Evolutionary conservation across 129 eudicot species (phyloP).

Genomic region (Rutidosis leptorrhynchoides): DNA sequence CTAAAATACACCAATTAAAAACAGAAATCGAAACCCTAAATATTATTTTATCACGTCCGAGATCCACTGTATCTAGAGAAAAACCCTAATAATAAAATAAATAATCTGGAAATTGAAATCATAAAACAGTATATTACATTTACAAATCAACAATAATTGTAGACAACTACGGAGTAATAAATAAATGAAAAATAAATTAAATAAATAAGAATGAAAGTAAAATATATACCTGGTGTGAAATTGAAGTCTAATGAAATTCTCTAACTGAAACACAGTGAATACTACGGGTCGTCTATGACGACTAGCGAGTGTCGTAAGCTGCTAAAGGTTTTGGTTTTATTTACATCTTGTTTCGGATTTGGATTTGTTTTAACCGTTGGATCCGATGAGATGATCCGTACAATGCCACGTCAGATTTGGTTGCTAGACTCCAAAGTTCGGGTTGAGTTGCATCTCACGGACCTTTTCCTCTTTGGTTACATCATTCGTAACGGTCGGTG

Average conservation of each 20-base stretch:
- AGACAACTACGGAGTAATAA: too few species aligned
- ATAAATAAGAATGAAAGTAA: background rate
- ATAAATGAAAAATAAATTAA: too few species aligned
- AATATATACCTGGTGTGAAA: background rate
- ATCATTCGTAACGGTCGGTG: too few species aligned
- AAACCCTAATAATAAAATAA: slow-evolving; percentile 22
- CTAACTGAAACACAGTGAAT: background rate
- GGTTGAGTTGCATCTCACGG: background rate
- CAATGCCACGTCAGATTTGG: background rate
- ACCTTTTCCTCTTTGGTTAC: background rate
- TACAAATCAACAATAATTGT: too few species aligned
- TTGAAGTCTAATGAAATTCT: background rate
- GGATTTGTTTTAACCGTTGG: background rate
- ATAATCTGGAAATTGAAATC: too few species aligned
- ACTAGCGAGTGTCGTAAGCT: background rate
- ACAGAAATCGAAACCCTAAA: slow-evolving; percentile 47
- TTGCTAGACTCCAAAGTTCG: background rate
- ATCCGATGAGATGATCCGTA: background rate
- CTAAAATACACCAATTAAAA: slow-evolving; percentile 22
- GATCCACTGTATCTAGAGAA: slow-evolving; percentile 15
- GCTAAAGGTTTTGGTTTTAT: background rate
- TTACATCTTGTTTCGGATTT: background rate
- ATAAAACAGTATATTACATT: background rate
- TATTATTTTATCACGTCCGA: slow-evolving; percentile 14
- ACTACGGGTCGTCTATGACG: background rate